Percentiles rank a stretch among this genome's conserved stretches.
Evolutionary conservation across 2,329 filamentous ascomycete genomes (phyloP).

Genomic region (Ceratocystis albifundus): DNA sequence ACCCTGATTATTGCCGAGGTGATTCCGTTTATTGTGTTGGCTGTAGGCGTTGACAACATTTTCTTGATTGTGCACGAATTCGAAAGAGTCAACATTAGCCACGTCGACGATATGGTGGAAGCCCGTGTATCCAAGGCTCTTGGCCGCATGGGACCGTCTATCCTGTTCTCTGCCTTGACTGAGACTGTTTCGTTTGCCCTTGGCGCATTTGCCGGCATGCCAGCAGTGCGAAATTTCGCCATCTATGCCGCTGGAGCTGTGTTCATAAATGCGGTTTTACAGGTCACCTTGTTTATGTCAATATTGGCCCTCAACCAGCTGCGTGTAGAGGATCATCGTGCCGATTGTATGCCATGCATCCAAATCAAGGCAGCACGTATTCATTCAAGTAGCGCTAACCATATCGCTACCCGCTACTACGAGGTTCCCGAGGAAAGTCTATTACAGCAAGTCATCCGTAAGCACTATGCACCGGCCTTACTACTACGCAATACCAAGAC

Average conservation of each 20-base stretch:
- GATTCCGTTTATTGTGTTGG: conserved; percentile 91
- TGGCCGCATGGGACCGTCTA: conserved; percentile 94
- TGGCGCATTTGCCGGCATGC: conserved; percentile 92
- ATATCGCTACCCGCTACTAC: conserved; percentile 39
- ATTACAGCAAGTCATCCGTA: conserved; percentile 80
- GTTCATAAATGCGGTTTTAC: conserved; percentile 90
- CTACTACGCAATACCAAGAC: conserved; percentile 72
- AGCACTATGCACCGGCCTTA: conserved; percentile 71
- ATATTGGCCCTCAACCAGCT: conserved; percentile 84
- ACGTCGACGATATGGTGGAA: conserved; percentile 79
- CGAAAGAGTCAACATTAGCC: conserved; percentile 82
- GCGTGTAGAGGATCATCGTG: conserved; percentile 75
- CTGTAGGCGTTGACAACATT: conserved; percentile 96
- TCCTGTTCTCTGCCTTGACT: conserved; percentile 85
- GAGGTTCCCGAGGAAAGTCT: conserved; percentile 72
- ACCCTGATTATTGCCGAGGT: conserved; percentile 97
- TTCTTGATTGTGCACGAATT: conserved; percentile 98
- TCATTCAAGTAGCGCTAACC: conserved; percentile 50
- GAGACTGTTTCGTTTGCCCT: conserved; percentile 90
- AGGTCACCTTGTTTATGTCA: conserved; percentile 94
- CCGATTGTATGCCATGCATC: conserved; percentile 85
- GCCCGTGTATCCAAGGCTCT: conserved; percentile 75
- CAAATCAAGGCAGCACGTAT: conserved; percentile 63
- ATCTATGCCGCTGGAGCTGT: conserved; percentile 93
- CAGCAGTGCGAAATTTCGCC: conserved; percentile 93